Evolutionary conservation across 805 yeast genomes (phyloP).

Genomic region (Cyberlindnera maritima): DNA sequence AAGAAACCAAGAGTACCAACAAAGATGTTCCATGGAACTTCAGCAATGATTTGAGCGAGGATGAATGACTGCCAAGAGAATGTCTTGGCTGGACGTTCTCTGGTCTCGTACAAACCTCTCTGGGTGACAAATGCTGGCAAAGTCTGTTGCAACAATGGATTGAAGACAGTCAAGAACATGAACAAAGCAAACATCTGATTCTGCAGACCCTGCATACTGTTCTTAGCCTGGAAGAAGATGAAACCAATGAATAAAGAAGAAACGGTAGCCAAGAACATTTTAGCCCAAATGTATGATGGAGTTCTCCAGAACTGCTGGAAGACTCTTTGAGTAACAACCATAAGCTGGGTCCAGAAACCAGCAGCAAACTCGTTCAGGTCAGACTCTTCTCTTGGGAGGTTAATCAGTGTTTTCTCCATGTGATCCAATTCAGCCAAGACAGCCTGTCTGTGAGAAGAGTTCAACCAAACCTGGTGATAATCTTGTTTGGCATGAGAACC

Average conservation of each 20-base stretch:
- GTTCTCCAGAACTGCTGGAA: conserved; percentile 68
- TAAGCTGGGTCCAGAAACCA: conserved; percentile 37
- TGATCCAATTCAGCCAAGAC: conserved; percentile 56
- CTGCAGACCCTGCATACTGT: conserved; percentile 67
- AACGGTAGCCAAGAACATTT: conserved; percentile 48
- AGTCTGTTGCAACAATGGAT: conserved; percentile 59
- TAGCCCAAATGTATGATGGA: conserved; percentile 60
- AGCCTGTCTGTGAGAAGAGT: conserved; percentile 58
- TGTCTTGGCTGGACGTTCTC: conserved; percentile 72
- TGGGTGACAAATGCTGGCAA: conserved; percentile 59
- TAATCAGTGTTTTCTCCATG: conserved; percentile 60
- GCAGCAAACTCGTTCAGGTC: conserved; percentile 44
- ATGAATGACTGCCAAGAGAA: conserved; percentile 66
- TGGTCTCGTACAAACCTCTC: conserved; percentile 65
- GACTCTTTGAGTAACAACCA: conserved; percentile 50
- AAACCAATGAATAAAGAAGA: conserved; percentile 71
- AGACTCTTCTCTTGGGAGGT: conserved; percentile 31
- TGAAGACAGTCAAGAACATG: conserved; percentile 59
- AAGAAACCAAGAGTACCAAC: conserved; percentile 63
- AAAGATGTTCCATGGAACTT: conserved; percentile 60
- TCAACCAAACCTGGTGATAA: conserved; percentile 74
- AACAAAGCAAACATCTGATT: conserved; percentile 79
- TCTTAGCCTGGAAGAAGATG: conserved; percentile 66
- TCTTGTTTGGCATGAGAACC: conserved; percentile 73
- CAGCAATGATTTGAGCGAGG: conserved; percentile 59